A percentile compares a stretch with the other conserved stretches of the same genome.
Evolutionary conservation across 208 protist species (phyloP).

Genomic region (Porcisia hertigi): DNA sequence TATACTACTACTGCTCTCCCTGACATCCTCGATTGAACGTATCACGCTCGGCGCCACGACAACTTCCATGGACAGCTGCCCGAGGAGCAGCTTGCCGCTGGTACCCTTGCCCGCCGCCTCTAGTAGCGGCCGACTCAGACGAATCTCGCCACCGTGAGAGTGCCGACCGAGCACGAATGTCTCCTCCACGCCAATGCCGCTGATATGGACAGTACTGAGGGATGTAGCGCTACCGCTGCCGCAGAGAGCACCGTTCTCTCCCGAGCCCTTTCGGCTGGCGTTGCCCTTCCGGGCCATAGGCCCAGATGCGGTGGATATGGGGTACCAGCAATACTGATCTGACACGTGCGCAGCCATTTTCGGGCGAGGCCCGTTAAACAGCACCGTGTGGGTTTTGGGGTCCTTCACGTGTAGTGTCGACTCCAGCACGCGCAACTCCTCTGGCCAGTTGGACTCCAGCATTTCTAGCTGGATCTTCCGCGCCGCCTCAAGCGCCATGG

Average conservation of each 20-base stretch:
- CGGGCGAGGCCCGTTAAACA: constrained; percentile 79
- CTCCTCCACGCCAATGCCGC: constrained; percentile 60
- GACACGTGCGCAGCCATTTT: constrained; percentile 61
- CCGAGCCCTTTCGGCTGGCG: neutral
- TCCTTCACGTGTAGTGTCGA: constrained; percentile 69
- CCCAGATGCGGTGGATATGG: neutral
- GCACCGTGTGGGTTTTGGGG: constrained; percentile 30
- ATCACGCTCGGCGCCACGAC: constrained; percentile 35
- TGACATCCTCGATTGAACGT: constrained; percentile 5
- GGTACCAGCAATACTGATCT: constrained; percentile 27
- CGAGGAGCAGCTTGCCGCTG: constrained; percentile 54
- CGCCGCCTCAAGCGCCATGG: constrained; percentile 65
- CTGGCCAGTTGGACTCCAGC: constrained; percentile 52
- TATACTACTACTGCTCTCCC: neutral
- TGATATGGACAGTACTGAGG: constrained; percentile 36
- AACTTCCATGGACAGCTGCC: constrained; percentile 59
- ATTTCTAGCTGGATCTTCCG: constrained; percentile 60
- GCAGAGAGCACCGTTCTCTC: neutral
- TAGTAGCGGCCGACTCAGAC: constrained; percentile 47
- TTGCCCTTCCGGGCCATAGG: neutral
- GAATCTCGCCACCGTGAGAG: constrained; percentile 63
- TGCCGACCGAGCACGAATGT: constrained; percentile 43
- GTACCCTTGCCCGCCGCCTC: constrained; percentile 29
- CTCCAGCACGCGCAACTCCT: constrained; percentile 51
- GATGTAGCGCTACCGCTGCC: constrained; percentile 3